Conservation (phyloP, 2,329 filamentous ascomycete genomes). For the Drechslera avenae region DNA sequence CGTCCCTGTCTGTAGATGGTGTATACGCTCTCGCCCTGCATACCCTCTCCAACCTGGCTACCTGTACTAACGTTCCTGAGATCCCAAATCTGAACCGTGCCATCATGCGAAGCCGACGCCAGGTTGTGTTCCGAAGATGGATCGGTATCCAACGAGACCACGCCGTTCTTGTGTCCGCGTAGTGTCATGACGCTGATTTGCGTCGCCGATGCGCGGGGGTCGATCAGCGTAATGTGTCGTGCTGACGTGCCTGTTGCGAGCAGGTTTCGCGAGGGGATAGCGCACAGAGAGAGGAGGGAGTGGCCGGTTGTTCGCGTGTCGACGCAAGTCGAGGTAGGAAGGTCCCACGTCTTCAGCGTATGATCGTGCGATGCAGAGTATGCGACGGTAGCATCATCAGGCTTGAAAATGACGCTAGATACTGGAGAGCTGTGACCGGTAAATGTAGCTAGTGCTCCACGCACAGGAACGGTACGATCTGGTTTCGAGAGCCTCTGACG, state of each 20-base stretch:
- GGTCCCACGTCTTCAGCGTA: slow-evolving; percentile 86
- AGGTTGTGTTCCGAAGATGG: slow-evolving; percentile 78
- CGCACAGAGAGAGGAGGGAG: slow-evolving; percentile 77
- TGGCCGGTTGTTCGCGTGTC: slow-evolving; percentile 84
- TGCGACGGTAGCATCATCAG: slow-evolving; percentile 80
- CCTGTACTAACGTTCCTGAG: slow-evolving; percentile 70
- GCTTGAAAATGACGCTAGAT: slow-evolving; percentile 83
- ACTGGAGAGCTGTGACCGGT: slow-evolving; percentile 74
- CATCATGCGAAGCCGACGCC: slow-evolving; percentile 88
- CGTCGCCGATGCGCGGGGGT: slow-evolving; percentile 78
- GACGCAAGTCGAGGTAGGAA: slow-evolving; percentile 78
- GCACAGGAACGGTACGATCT: slow-evolving; percentile 68
- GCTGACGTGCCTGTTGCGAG: slow-evolving; percentile 79
- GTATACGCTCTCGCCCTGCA: slow-evolving; percentile 73
- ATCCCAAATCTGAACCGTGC: slow-evolving; percentile 94
- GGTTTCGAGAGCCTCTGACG: slow-evolving; percentile 70
- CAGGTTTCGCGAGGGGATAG: slow-evolving; percentile 69
- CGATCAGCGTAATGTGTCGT: slow-evolving; percentile 88
- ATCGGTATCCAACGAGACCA: slow-evolving; percentile 63
- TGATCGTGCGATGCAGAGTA: slow-evolving; percentile 94
- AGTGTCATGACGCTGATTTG: slow-evolving; percentile 87
- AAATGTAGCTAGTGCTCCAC: slow-evolving; percentile 78
- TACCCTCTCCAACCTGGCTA: slow-evolving; percentile 56
- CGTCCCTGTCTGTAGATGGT: slow-evolving; percentile 76
- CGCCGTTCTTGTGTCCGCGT: slow-evolving; percentile 80